phyloP scores from a whole-genome alignment of 2,329 filamentous ascomycete species.

The Talaromyces sp. region DNA sequence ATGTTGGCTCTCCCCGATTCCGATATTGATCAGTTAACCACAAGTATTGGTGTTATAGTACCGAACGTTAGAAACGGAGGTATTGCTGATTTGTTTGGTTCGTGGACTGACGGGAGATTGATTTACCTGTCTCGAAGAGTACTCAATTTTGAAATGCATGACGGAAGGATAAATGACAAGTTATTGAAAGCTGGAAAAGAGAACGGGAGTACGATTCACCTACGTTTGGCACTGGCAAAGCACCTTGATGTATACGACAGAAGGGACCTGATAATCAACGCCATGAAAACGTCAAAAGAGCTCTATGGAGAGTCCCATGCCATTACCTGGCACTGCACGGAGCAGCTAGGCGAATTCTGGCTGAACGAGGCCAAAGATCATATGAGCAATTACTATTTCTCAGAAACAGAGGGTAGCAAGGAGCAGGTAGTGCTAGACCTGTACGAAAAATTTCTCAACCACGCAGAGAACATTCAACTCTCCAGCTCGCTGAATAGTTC shows the following conservation, averaged over 20 bases:
- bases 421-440: not conserved
- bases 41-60: not conserved
- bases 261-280: not conserved
- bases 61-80: not conserved
- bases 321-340: constrained; percentile 8
- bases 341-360: constrained; percentile 1
- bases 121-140: not conserved
- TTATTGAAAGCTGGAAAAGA: not conserved
- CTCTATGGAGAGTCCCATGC: constrained; percentile 6
- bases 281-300: not conserved
- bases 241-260: not conserved
- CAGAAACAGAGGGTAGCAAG: not conserved
- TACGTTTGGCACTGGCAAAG: not conserved
- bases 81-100: not conserved
- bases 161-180: not conserved
- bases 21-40: constrained; percentile 4
- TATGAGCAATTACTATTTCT: not conserved
- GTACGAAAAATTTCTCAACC: constrained; percentile 14
- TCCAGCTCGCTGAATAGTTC: not conserved
- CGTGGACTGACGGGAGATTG: constrained; percentile 9
- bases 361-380: not conserved
- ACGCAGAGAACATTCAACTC: not conserved
- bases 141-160: not conserved
- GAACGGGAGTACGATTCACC: not conserved
- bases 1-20: constrained; percentile 5